phyloP scores from a whole-genome alignment of 2,329 filamentous ascomycete species.

The Penicillium sp. region DNA sequence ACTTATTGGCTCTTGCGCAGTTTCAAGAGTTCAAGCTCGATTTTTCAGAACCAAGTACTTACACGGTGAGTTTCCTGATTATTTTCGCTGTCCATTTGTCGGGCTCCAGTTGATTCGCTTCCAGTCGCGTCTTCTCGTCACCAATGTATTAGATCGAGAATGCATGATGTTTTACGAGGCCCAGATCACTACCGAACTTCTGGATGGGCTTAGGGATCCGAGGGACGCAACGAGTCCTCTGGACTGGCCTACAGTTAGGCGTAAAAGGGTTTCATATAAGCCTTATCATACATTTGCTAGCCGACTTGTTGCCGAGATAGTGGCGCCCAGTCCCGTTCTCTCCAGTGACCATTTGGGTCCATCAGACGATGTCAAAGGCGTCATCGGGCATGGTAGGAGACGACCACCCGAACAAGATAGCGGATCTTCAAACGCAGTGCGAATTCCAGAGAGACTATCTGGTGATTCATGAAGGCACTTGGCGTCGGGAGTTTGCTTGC shows the following conservation, averaged over 20 bases:
- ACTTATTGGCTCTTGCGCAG: constrained; percentile 17
- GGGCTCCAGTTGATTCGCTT: not conserved
- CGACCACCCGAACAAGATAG: not conserved
- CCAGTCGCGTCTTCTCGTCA: constrained; percentile 18
- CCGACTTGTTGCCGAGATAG: constrained; percentile 7
- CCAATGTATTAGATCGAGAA: constrained; percentile 4
- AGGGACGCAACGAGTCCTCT: not conserved
- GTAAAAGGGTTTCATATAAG: constrained; percentile 10
- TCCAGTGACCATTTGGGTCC: not conserved
- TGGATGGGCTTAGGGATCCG: constrained; percentile 3
- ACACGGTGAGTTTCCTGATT: constrained; percentile 9
- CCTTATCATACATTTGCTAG: constrained; percentile 12
- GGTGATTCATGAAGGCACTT: too few species aligned
- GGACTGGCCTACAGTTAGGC: constrained; percentile 6
- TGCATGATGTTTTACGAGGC: constrained; percentile 12
- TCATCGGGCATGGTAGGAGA: not conserved
- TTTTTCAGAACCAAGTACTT: not conserved
- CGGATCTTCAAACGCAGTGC: not conserved
- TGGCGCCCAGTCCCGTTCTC: not conserved
- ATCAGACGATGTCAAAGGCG: not conserved
- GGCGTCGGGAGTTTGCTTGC: too few species aligned
- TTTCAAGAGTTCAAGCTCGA: constrained; percentile 6
- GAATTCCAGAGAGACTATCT: not conserved
- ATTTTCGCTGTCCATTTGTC: not conserved
- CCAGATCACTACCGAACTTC: constrained; percentile 9